Percentiles rank a stretch among this genome's conserved stretches.
These are phyloP conservation scores for Xylaria castorea DNA, from an alignment of 495 filamentous ascomycete genomes.

Conservation along the genomic window DNA sequence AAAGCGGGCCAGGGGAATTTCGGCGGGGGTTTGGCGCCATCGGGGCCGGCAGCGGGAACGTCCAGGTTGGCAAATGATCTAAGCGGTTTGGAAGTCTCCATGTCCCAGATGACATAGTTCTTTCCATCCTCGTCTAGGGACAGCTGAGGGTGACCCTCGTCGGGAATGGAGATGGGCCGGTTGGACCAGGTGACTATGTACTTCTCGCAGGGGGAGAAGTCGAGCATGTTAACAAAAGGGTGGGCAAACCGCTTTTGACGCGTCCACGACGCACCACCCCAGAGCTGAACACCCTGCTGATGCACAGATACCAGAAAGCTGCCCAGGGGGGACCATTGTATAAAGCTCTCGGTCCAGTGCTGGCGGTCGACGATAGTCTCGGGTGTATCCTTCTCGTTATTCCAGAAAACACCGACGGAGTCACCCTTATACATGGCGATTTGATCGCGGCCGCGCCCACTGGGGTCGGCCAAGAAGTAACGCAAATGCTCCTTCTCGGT, in stretches of 20 bases:
- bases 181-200: conserved; percentile 97
- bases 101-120: conserved; percentile 99
- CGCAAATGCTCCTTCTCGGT: conserved; percentile 91
- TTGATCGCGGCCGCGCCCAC: conserved; percentile 88
- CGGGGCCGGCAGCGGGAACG: conserved; percentile 62
- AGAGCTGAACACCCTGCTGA: conserved; percentile 92
- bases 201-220: conserved; percentile 92
- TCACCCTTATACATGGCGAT: conserved; percentile 91
- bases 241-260: conserved; percentile 92
- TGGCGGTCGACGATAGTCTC: conserved; percentile 88
- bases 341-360: conserved; percentile 96
- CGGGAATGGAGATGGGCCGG: conserved; percentile 86
- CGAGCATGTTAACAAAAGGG: conserved; percentile 91
- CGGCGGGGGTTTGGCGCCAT: conserved; percentile 66
- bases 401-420: conserved; percentile 94
- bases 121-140: conserved; percentile 94
- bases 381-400: conserved; percentile 89
- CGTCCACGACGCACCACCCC: conserved; percentile 89
- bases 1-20: conserved; percentile 98
- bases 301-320: conserved; percentile 95
- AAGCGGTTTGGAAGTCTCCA: conserved; percentile 85
- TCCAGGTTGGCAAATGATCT: conserved; percentile 93
- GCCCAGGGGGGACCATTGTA: conserved; percentile 96
- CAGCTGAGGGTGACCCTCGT: conserved; percentile 78
- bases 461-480: conserved; percentile 86